Evolutionary conservation across 805 yeast genomes (phyloP), one percentile per base, ranked within the genome.

Genomic region (Suhomyces faveliae): DNA sequence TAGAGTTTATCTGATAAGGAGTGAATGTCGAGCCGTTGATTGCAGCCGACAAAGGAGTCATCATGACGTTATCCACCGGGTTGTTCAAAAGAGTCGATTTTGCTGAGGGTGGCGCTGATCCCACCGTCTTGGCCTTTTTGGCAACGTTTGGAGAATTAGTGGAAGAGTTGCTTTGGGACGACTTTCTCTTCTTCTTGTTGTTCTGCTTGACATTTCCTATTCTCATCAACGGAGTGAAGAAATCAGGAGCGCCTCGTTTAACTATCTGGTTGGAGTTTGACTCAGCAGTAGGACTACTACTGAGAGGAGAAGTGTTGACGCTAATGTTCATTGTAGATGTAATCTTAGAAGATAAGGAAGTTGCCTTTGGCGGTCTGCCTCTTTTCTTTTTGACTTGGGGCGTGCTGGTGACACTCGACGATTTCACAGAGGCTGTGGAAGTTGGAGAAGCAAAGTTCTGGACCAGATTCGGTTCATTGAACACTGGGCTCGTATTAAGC

Each of bases 341-440:
- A 49, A 68, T 70, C 49, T 67, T 66, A 51, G 63, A 68, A 35
- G 66, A 56, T 22, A 69, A 59, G 17, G 70, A 64, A n/a, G 63
- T 56, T 1, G 72, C 65, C 58, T 73, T 73, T 30, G 78, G 77
- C 7, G 78, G 78, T 54, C 78, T 63, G n/a, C 78, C 78, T 53
- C 78, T 57, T 53, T 68, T 73, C 43, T 67, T 58, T 52, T 70
- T 73, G 13, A 63, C 60, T 3, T 73, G 68, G 2, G 58, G 55
- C 5, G 51, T 24, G 27, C 25, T 35, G 27, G 35, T 35, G 13
- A 23, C 25, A 9, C 44, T 30, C 7, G 43, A 11, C 9, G 38
- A 30, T 10, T 29, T 42, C n/a, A n/a, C n/a, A n/a, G n/a, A n/a
- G 37, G 44, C 17, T 10, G 44, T 29, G 3, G 29, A 22, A 3